Conservation (phyloP, 2,329 filamentous ascomycete species). For the Colletotrichum godetiae region DNA sequence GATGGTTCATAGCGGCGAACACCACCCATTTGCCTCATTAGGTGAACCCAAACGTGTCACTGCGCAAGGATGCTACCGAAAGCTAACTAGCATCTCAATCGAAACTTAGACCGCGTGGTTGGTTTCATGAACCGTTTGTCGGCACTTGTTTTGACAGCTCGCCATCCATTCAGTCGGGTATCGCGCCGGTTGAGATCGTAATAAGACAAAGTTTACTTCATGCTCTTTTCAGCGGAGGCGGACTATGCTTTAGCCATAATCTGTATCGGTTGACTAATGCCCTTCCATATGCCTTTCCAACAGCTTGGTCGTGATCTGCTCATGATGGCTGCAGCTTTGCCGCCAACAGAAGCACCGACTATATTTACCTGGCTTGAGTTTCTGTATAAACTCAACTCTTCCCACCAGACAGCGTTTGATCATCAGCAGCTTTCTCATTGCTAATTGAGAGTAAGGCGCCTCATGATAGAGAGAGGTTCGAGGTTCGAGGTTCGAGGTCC, state of each 20-base stretch:
- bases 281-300: neutral
- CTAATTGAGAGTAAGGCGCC: neutral
- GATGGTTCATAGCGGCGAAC: conserved; percentile 1
- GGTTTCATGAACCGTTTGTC: conserved; percentile 9
- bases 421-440: neutral
- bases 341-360: no score
- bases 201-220: neutral
- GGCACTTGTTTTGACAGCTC: conserved; percentile 6
- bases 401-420: neutral
- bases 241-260: no score
- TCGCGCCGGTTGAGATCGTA: neutral
- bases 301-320: neutral
- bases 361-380: neutral
- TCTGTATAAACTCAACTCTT: neutral
- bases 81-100: neutral
- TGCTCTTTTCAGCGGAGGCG: neutral
- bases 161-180: neutral
- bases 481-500: neutral
- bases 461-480: neutral
- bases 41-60: conserved; percentile 11
- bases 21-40: neutral
- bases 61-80: neutral
- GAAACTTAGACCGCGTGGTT: conserved; percentile 12
- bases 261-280: neutral
- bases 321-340: neutral